Conservation (phyloP, 2,329 filamentous ascomycete genomes). For the Calonectria henricotiae region DNA sequence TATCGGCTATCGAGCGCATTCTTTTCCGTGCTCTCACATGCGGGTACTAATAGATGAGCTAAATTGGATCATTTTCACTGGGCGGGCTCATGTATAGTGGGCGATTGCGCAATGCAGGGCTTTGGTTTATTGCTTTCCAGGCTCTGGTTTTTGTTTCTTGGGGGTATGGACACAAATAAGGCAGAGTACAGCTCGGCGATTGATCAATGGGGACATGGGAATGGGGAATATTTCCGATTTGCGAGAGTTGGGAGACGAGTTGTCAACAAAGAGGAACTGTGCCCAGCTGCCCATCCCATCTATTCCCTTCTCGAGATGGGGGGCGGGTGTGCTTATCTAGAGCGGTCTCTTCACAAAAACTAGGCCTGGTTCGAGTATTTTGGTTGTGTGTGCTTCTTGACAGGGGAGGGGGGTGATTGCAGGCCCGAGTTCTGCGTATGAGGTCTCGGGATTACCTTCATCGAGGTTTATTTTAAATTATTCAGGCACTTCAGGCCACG, state of each 20-base stretch:
- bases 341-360: too few relatives aligned
- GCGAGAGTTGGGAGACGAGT: not conserved
- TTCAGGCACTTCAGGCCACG: too few relatives aligned
- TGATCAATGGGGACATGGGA: not conserved
- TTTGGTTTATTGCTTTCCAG: slow-evolving; percentile 7
- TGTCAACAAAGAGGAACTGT: not conserved
- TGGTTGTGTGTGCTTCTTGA: too few relatives aligned
- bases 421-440: too few relatives aligned
- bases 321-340: too few relatives aligned
- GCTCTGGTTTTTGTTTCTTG: slow-evolving; percentile 14
- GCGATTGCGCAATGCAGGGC: not conserved
- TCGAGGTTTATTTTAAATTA: too few relatives aligned
- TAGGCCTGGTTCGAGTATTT: too few relatives aligned
- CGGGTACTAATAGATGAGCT: slow-evolving; percentile 20
- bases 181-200: not conserved
- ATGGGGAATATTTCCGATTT: not conserved
- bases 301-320: too few relatives aligned
- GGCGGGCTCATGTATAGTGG: not conserved
- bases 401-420: too few relatives aligned
- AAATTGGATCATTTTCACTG: too few relatives aligned
- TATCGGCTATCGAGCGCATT: slow-evolving; percentile 66
- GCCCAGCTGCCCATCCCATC: too few relatives aligned
- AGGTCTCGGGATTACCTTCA: too few relatives aligned
- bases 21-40: slow-evolving; percentile 62
- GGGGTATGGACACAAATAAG: not conserved